Evolutionary conservation across 441 rosid genomes (phyloP).

Genomic region (Macaranga tanarius): DNA sequence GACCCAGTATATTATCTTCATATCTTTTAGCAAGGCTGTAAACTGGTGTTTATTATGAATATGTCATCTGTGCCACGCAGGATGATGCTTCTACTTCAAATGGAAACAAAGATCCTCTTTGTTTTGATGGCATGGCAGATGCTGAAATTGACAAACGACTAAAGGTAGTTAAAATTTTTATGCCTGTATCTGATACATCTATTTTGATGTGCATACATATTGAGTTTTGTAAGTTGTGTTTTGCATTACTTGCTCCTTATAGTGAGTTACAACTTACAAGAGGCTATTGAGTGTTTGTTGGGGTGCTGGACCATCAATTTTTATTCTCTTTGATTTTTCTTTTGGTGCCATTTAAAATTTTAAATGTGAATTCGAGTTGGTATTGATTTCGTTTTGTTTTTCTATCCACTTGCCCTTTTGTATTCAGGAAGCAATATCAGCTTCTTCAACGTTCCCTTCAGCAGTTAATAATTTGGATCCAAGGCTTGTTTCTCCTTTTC

Average conservation of each 20-base stretch:
- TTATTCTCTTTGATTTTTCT: not conserved
- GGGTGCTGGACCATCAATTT: slow-evolving; percentile 4
- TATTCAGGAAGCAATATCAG: slow-evolving; percentile 74
- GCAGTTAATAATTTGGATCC: slow-evolving; percentile 56
- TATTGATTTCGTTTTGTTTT: slow-evolving; percentile 12
- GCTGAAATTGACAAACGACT: slow-evolving; percentile 81
- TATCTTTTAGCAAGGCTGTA: not conserved
- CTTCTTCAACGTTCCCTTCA: slow-evolving; percentile 58
- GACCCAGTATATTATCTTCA: not conserved
- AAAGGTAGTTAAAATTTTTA: slow-evolving; percentile 49
- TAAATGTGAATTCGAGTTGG: slow-evolving; percentile 11
- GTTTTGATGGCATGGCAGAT: slow-evolving; percentile 85
- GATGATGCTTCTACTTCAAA: slow-evolving; percentile 65
- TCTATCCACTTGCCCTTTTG: slow-evolving; percentile 16
- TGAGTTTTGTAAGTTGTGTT: not conserved
- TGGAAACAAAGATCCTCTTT: slow-evolving; percentile 71
- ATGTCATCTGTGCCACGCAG: slow-evolving; percentile 41
- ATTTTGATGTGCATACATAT: not conserved
- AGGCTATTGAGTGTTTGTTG: slow-evolving; percentile 8
- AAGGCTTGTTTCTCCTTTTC: slow-evolving; percentile 57
- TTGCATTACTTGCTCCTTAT: not conserved
- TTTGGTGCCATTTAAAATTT: not conserved
- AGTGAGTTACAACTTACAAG: not conserved
- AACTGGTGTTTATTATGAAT: slow-evolving; percentile 9
- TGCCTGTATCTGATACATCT: slow-evolving; percentile 9